Evolutionary conservation across 352 stramenopile genomes (phyloP).

Genomic region (Phytophthora constricta): DNA sequence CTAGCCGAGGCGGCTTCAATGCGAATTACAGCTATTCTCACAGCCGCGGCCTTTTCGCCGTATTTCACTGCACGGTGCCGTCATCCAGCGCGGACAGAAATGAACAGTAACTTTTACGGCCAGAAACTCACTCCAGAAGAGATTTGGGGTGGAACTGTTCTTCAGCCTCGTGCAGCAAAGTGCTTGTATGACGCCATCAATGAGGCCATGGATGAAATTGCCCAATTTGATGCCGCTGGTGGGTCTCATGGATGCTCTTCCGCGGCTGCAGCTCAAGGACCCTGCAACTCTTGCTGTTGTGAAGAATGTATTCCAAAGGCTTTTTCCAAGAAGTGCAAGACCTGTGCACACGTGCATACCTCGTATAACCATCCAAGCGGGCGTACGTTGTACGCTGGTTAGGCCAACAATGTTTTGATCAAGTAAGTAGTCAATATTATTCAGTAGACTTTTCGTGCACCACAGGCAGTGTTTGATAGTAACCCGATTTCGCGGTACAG

Average conservation of each 20-base stretch:
- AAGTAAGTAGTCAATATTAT: too few relatives aligned
- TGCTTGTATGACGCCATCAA: constrained; percentile 82
- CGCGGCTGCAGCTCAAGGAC: constrained; percentile 24
- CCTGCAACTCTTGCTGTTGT: constrained; percentile 63
- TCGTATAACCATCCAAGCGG: too few relatives aligned
- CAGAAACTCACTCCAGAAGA: too few relatives aligned
- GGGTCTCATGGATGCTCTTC: constrained; percentile 16
- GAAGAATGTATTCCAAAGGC: constrained; percentile 62
- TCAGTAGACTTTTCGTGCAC: too few relatives aligned
- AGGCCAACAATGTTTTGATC: too few relatives aligned
- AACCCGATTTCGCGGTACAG: too few relatives aligned
- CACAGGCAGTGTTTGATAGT: too few relatives aligned
- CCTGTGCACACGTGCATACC: constrained; percentile 61
- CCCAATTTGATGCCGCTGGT: constrained; percentile 54
- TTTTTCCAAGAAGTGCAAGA: constrained; percentile 85
- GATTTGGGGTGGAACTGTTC: too few relatives aligned
- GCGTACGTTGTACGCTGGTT: too few relatives aligned
- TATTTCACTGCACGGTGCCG: constrained; percentile 92
- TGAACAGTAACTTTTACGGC: too few relatives aligned
- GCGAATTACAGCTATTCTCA: constrained; percentile 95
- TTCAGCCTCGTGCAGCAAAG: too few relatives aligned
- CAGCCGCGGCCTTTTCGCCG: constrained; percentile 92
- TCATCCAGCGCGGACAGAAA: constrained; percentile 89
- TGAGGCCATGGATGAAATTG: constrained; percentile 70
- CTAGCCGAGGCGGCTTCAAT: constrained; percentile 78